Base-by-base conservation (phyloP, 495 filamentous ascomycete genomes). In the Pyrenopolyporus hunteri region DNA sequence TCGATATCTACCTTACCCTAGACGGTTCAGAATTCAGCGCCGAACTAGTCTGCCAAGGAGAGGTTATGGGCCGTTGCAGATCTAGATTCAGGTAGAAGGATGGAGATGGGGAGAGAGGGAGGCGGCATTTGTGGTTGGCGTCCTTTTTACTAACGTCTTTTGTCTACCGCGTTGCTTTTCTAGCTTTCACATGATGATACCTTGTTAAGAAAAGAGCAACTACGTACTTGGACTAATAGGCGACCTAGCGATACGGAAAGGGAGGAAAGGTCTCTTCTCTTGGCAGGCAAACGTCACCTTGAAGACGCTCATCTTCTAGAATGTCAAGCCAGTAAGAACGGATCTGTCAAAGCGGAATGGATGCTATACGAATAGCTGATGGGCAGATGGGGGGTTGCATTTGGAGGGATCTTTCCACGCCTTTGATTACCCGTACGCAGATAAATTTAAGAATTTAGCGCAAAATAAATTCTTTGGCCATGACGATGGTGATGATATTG, bases 11-110 rank as follows among this genome's bases (percentile, higher is more conserved):
- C 74, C 90, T 98, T 46, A 97, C 94, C 6, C 87, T 98, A 13
- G 94, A 98, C 69, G 94, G 94, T 33, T 93, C 88, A 58, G 94
- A 98, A 73, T 98, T 98, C 79, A 98, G 93, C 60, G 94, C 94
- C 42, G 95, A 98, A 82, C 76, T 98, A 23, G 95, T 98, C 42
- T 98, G 94, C 78, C 94, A 98, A 70, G 95, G 95, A 69, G 94
- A 98, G 77, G 91, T 98, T 57, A 98, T 98, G 94, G 94, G 94
- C 59, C 86, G 93, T 45, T 98, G 93, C 85, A 84, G 91, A 42
- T 90, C 93, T 44, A 85, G 92, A 70, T 97, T 97, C 73, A 79
- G 81, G 68, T 85, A 73, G 73, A 73, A 25, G 25, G 44, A 17
- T 32, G 22, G 8, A 23, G 26, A 29, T 35, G 28, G n/a, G 28